These are phyloP conservation scores for Knoxia roxburghii DNA, from an alignment of 257 asterid species.

Conservation along the genomic window DNA sequence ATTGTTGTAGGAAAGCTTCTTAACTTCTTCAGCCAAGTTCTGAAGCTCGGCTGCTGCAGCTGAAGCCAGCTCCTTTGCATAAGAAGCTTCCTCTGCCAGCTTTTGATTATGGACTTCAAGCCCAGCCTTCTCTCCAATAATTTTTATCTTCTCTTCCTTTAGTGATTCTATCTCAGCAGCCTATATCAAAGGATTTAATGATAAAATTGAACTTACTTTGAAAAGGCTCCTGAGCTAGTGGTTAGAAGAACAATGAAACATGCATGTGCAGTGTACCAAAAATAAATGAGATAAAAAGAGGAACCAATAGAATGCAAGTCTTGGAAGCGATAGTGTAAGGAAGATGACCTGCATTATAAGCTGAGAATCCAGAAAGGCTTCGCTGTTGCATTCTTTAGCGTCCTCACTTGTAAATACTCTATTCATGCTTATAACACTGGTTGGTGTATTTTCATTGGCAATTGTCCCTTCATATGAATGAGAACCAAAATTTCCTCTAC, in stretches of 20 bases:
- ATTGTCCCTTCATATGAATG: constrained; percentile 34
- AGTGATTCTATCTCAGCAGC: constrained; percentile 70
- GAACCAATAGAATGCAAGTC: neutral
- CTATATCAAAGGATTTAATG: constrained; percentile 24
- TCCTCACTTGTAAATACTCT: constrained; percentile 34
- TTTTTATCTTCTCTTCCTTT: constrained; percentile 59
- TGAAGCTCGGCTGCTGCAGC: constrained; percentile 88
- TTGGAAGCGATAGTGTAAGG: neutral
- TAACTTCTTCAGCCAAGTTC: constrained; percentile 74
- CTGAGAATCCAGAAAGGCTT: constrained; percentile 40
- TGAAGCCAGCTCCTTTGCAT: constrained; percentile 77
- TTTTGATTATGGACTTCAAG: constrained; percentile 52
- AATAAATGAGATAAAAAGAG: neutral
- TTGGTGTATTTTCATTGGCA: constrained; percentile 46
- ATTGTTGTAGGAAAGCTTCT: constrained; percentile 70
- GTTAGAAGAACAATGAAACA: neutral
- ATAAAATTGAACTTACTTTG: neutral
- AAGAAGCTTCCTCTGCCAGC: constrained; percentile 62
- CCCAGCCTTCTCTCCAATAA: constrained; percentile 53
- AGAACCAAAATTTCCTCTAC: constrained; percentile 25
- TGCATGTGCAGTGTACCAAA: neutral
- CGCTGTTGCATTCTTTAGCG: constrained; percentile 31
- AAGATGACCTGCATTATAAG: constrained; percentile 49
- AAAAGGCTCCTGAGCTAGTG: neutral
- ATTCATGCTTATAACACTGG: constrained; percentile 44